Percentiles rank a stretch among this genome's conserved stretches.
phyloP scores from a whole-genome alignment of 2,329 filamentous ascomycete species.

The Helminthosporium solani region DNA sequence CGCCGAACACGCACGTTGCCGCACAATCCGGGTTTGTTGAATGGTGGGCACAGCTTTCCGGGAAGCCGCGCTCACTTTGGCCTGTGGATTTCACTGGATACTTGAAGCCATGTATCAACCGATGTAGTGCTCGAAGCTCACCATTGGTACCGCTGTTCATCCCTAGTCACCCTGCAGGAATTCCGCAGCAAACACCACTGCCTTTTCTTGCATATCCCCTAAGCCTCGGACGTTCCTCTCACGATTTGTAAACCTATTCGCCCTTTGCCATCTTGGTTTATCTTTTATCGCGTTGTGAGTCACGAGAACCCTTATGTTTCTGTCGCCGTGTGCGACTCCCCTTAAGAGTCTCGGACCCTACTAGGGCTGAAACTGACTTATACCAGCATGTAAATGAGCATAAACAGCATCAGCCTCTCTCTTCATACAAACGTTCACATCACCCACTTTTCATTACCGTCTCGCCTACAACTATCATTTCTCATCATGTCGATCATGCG shows the following conservation, averaged over 20 bases:
- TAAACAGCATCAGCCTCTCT: conserved; percentile 16
- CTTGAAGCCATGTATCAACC: conserved; percentile 9
- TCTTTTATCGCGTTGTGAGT: conserved; percentile 26
- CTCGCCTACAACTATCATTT: background rate
- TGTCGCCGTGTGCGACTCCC: conserved; percentile 15
- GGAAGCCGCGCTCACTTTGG: conserved; percentile 11
- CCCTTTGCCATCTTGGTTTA: conserved; percentile 24
- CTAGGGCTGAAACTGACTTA: conserved; percentile 12
- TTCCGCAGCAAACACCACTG: conserved; percentile 6
- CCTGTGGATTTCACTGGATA: conserved; percentile 3
- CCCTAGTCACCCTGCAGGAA: conserved; percentile 7
- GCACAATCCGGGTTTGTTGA: conserved; percentile 18
- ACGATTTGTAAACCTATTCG: conserved; percentile 14
- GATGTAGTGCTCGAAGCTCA: conserved; percentile 8
- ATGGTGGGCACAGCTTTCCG: conserved; percentile 20
- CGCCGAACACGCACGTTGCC: conserved; percentile 8
- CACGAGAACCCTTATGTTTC: conserved; percentile 24
- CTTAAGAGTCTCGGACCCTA: conserved; percentile 8
- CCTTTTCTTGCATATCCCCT: conserved; percentile 2
- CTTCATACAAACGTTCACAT: background rate
- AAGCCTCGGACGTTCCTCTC: conserved; percentile 1
- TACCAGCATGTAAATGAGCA: conserved; percentile 9
- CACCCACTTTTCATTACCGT: background rate
- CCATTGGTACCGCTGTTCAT: conserved; percentile 20
- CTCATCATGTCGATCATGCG: conserved; percentile 52